Conservation (phyloP, 768 basidiomycete species). For the Tricholoma furcatifolium region DNA sequence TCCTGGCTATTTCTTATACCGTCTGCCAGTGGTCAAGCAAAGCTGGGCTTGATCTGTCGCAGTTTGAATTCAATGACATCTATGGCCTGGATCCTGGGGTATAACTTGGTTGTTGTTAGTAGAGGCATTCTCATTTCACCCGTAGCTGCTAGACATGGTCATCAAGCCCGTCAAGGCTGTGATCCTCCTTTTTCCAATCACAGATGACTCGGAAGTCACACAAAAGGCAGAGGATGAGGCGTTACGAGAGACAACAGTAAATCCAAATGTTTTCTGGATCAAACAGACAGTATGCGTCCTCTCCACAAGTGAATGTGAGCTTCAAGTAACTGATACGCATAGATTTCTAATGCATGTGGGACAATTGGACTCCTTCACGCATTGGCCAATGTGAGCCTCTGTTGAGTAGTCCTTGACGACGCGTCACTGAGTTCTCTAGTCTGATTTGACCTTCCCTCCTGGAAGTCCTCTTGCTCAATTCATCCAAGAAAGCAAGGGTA, state of each 20-base stretch:
- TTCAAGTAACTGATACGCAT: background rate
- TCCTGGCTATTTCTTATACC: background rate
- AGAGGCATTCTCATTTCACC: background rate
- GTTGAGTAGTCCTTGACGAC: background rate
- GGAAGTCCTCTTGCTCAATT: constrained; percentile 64
- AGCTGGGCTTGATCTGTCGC: constrained; percentile 55
- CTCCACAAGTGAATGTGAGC: background rate
- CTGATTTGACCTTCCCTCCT: constrained; percentile 54
- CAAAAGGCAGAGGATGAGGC: constrained; percentile 59
- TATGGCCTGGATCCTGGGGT: constrained; percentile 74
- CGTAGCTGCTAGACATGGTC: constrained; percentile 68
- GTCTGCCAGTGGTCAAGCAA: constrained; percentile 61
- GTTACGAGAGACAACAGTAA: constrained; percentile 50
- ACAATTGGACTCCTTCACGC: constrained; percentile 87
- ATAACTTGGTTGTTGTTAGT: constrained; percentile 15
- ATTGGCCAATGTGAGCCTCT: constrained; percentile 65
- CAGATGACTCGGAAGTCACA: constrained; percentile 45
- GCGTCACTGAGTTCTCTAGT: constrained; percentile 31
- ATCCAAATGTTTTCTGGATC: constrained; percentile 78
- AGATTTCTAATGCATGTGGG: constrained; percentile 86
- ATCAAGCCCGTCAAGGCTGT: constrained; percentile 79
- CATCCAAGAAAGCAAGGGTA: constrained; percentile 63
- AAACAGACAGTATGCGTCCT: constrained; percentile 71
- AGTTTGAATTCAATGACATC: constrained; percentile 63
- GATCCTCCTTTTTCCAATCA: constrained; percentile 80